Base-by-base conservation (phyloP, 768 basidiomycete species). In the Holtermannia corniformis region DNA sequence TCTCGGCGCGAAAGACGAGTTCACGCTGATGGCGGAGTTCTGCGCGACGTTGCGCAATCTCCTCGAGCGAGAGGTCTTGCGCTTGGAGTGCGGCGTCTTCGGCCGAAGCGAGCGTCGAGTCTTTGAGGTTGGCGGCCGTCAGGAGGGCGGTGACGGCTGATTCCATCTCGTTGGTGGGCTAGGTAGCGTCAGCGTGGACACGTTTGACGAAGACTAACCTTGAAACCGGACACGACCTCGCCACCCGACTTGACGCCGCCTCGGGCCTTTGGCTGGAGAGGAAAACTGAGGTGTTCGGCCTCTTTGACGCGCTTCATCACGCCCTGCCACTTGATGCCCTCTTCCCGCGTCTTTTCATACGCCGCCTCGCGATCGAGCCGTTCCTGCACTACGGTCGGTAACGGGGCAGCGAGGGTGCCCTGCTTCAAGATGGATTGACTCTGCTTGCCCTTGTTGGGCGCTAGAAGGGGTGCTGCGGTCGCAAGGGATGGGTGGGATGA, bases 251-350 rank as follows among this genome's bases (percentile, higher is more conserved):
- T 72, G 12, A 67, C 61, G 2, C 67, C 65, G 13, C 71, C 71
- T 37, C 71, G 51, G 10, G 68, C 68, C 40, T 64, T 59, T 1
- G 58, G 63, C 45, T 70, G 62, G 13, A 71, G 54, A 46, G 71
- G 71, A 52, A 72, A 72, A 2, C 59, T 61, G 11, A 72, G 60
- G 24, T 72, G 65, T 47, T 76, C 49, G 44, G 86, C 87, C 75
- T 96, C 88, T 59, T 84, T 83, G 59, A 99, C 90, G 20, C 81
- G 80, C 71, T 86, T 87, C 85, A 96, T 93, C 2, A 88, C 87
- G 4, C 81, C 82, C 23, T 81, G 81, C 95, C 93, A 97, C 75
- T 93, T 95, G 58, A 86, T 82, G 1, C 93, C 85, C 70, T 96
- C 92, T 57, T 81, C 79, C 67, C 87, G 89, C 3, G 92, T 96